Conservation (phyloP, 805 yeast genomes). For the Pichia scutulata region DNA sequence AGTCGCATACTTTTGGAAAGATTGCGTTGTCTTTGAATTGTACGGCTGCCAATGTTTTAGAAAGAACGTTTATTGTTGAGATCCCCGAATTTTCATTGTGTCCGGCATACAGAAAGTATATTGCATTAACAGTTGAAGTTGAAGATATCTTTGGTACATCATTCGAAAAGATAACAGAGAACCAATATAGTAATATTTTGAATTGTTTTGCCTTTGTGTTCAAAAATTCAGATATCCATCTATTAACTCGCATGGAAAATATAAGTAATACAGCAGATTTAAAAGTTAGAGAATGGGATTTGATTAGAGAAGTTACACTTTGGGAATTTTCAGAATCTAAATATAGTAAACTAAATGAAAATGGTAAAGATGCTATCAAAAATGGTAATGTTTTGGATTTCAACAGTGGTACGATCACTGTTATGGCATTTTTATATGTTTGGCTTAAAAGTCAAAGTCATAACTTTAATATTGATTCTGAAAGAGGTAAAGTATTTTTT, state of each 20-base stretch:
- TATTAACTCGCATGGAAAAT: neutral
- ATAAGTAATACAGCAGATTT: constrained; percentile 4
- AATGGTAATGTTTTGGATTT: neutral
- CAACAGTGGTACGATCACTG: constrained; percentile 17
- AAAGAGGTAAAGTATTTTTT: constrained; percentile 15
- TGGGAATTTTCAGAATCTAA: constrained; percentile 4
- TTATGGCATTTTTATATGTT: constrained; percentile 19
- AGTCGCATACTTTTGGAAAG: constrained; percentile 25
- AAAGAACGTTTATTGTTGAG: constrained; percentile 13
- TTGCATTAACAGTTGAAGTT: constrained; percentile 17
- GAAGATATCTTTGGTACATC: constrained; percentile 32
- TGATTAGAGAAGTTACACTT: constrained; percentile 11
- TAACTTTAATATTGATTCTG: constrained; percentile 7
- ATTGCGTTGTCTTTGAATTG: constrained; percentile 10
- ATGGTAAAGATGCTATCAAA: constrained; percentile 15
- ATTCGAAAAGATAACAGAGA: constrained; percentile 22
- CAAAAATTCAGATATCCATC: neutral
- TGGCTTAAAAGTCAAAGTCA: constrained; percentile 23
- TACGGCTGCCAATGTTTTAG: constrained; percentile 10
- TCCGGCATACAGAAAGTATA: constrained; percentile 13
- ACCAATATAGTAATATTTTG: constrained; percentile 19
- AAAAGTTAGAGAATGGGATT: constrained; percentile 7
- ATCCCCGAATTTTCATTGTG: constrained; percentile 7
- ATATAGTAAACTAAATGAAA: constrained; percentile 13
- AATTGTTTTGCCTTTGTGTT: constrained; percentile 18